Base-by-base conservation (phyloP, 192 early-diverging fungal species). In the Oehlia diaphana region DNA sequence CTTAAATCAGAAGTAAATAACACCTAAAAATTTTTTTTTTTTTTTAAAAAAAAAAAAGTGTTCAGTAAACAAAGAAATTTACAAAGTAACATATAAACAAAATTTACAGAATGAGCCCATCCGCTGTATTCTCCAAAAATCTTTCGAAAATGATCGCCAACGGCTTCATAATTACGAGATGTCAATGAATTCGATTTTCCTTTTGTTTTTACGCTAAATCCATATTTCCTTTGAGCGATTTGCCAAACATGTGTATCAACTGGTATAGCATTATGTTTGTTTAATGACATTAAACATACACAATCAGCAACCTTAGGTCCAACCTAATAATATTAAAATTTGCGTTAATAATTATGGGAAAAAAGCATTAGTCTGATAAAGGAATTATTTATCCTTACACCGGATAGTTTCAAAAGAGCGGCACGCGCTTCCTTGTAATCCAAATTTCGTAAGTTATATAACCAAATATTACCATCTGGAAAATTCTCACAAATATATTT, bases 231-330 rank as follows among this genome's bases (percentile, higher is more conserved):
- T 28, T 88, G 78, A 2, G 95, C 98, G 61, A 99, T 96, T 83
- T 97, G 94, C 95, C 96, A 96, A 1, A 99, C 96, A 81, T 99
- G 98, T 1, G 96, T 97, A 76, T 99, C 98, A 0, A 99, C 92
- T 0, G 96, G 96, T 26, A 95, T 92, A 0, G 91, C 89, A 13
- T 90, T 88, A 0, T 81, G 79, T 71, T 97, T 96, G 85, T 98
- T 96, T 64, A 99, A 84, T 6, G 93, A 92, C 94, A 96, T 96
- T 62, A 99, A 87, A 68, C 92, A 92, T 77, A 99, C 90, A 79
- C 98, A 99, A 82, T 99, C 98, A 0, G 98, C 98, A 9, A 99
- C 96, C 83, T 99, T 99, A 4, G 96, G 97, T 2, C 98, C 98
- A 2, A 95, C 88, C 77, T 61, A 44, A 26, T 67, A 21, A 33